Base-by-base conservation (phyloP, 2,329 filamentous ascomycete species). In the Calonectria pauciramosa region DNA sequence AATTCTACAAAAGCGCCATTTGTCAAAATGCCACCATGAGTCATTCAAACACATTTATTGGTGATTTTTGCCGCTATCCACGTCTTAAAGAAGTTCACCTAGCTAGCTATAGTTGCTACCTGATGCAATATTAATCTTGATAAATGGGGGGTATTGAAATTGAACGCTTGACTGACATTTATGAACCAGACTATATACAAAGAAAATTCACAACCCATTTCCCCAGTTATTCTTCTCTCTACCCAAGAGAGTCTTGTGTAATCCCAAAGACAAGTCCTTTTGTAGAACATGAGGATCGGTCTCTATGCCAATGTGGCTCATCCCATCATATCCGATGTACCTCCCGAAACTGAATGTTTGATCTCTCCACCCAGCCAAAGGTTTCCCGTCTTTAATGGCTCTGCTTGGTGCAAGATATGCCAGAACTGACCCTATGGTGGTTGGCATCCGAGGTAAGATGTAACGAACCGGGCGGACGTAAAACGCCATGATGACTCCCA, bases 261-360 rank as follows among this genome's bases (percentile, higher is more conserved):
- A 28, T 2, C 65, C 65, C 23, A 36, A 28, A 34, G 64, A 54
- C 6, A 26, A 23, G 23, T 59, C 59, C 26, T 38, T 70, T 20
- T 23, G 38, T 14, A 59, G 8, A 20, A 72, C 70, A 36, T 60
- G 32, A 1, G 70, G 64, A 36, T 72, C 70, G 28, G 36, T 32
- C 30, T 74, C 72, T 38, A 74, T 54, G 3, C 72, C 72, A 7
- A 74, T 20, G 44, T 74, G 44, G 1, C 36, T 47, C 23, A 47
- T 28, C 9, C 68, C 72, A 13, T 71, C 68, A 8, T 67, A 32
- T 4, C 60, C 71, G 30, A 67, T 28, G 26, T 68, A 70, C n/a
- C 71, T 60, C 2, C 71, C 71, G 26, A 70, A 70, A 20, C 71
- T 68, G 38, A 70, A 73, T 4, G 67, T 67, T 38, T 60, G 44